Conservation (phyloP, 768 basidiomycete genomes). For the Paxillus involutus region DNA sequence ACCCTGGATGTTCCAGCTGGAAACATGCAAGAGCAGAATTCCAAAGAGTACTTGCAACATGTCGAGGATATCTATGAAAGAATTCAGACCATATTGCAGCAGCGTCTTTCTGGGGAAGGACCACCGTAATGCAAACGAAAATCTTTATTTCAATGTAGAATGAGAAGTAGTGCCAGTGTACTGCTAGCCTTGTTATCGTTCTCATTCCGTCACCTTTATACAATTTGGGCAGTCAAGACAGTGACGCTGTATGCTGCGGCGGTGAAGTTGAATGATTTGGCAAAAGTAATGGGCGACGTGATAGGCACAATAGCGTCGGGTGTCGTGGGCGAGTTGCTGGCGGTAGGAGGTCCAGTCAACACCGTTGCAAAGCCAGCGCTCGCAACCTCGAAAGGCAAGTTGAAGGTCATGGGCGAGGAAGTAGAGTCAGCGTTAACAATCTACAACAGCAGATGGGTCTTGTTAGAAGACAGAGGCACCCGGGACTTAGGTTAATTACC, state of each 20-base stretch:
- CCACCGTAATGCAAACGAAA: background rate
- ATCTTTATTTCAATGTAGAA: background rate
- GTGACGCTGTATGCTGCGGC: constrained; percentile 49
- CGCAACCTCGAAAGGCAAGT: constrained; percentile 53
- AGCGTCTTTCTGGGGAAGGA: constrained; percentile 8
- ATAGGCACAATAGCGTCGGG: constrained; percentile 50
- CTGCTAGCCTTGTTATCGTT: background rate
- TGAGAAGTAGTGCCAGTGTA: background rate
- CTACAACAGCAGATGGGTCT: constrained; percentile 28
- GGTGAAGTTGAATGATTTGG: constrained; percentile 52
- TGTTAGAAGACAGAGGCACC: background rate
- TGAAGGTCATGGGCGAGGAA: constrained; percentile 46
- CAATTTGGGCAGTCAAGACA: constrained; percentile 23
- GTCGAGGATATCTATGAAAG: constrained; percentile 43
- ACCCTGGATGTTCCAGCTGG: constrained; percentile 74
- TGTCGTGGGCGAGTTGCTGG: constrained; percentile 54
- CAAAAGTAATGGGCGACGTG: constrained; percentile 45
- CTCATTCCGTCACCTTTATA: background rate
- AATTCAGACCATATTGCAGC: constrained; percentile 26
- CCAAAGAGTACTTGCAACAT: constrained; percentile 49
- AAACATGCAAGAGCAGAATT: constrained; percentile 74
- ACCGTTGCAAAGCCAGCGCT: constrained; percentile 45
- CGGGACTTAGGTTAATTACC: constrained; percentile 29
- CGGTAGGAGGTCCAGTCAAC: constrained; percentile 47
- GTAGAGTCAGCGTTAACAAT: constrained; percentile 50